These are phyloP conservation scores for Calocera cornea DNA, from an alignment of 768 basidiomycete genomes.

Conservation along the genomic window DNA sequence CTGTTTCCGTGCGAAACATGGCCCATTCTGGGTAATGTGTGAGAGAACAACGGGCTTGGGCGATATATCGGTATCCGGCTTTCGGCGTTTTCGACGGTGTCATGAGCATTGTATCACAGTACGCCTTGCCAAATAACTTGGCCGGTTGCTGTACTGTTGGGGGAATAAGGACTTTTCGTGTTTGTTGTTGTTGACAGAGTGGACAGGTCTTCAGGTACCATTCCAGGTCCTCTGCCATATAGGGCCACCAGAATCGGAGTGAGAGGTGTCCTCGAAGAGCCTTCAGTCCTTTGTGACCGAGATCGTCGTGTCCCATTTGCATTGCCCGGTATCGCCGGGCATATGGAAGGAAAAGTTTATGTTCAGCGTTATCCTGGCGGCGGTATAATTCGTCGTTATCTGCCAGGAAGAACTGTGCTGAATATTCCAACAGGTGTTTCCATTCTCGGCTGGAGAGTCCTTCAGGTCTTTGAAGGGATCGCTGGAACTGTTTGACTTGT, in stretches of 20 bases:
- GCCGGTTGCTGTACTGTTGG: background rate
- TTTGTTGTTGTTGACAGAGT: slow-evolving; percentile 7
- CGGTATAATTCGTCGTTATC: background rate
- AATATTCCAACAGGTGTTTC: background rate
- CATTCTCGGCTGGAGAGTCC: background rate
- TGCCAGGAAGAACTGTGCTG: background rate
- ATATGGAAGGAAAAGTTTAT: background rate
- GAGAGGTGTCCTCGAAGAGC: background rate
- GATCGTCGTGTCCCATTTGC: background rate
- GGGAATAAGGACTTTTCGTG: background rate
- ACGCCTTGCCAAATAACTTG: background rate
- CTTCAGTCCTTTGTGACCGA: background rate
- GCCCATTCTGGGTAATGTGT: background rate
- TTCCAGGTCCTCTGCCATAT: background rate
- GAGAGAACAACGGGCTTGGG: background rate
- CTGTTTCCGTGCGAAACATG: background rate
- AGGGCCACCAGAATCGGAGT: background rate
- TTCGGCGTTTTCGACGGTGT: background rate
- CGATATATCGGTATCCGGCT: background rate
- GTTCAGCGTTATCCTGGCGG: background rate
- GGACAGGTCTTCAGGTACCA: background rate
- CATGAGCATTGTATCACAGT: background rate
- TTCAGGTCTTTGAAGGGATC: background rate
- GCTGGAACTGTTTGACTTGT: too few species aligned
- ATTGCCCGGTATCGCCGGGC: background rate